These are phyloP conservation scores for Globisporangium megalacanthum DNA, from an alignment of 352 stramenopile species.

Conservation along the genomic window DNA sequence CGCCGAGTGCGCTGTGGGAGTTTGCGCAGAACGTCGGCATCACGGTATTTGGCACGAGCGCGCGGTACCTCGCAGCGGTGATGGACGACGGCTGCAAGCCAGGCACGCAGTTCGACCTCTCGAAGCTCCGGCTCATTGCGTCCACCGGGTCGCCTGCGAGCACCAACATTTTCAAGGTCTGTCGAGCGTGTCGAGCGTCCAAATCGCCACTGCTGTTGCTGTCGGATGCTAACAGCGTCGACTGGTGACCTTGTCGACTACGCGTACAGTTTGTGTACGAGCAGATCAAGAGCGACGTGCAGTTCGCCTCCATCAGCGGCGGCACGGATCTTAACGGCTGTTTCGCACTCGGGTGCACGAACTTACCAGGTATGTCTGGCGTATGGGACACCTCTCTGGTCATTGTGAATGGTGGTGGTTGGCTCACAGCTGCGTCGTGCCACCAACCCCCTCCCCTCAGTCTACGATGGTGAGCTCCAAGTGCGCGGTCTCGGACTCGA, in stretches of 20 bases:
- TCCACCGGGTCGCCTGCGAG: constrained; percentile 70
- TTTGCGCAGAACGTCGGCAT: constrained; percentile 50
- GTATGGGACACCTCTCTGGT: too few species aligned
- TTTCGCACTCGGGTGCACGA: constrained; percentile 69
- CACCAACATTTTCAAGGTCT: constrained; percentile 71
- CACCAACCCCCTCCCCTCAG: constrained; percentile 6
- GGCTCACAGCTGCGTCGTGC: too few species aligned
- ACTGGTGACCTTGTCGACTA: background rate
- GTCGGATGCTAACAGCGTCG: background rate
- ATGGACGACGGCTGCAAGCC: constrained; percentile 65
- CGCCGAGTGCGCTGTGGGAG: constrained; percentile 46
- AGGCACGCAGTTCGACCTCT: constrained; percentile 57
- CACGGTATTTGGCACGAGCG: constrained; percentile 69
- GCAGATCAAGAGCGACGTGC: constrained; percentile 67
- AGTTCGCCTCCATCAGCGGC: constrained; percentile 78
- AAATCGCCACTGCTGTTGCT: background rate
- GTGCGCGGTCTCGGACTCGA: constrained; percentile 75
- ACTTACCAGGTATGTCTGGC: constrained; percentile 47
- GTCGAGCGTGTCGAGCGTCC: background rate
- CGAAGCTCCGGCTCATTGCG: constrained; percentile 56
- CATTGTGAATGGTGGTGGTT: background rate
- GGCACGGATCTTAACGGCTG: constrained; percentile 82
- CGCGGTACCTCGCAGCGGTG: constrained; percentile 66
- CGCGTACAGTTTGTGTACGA: constrained; percentile 55
- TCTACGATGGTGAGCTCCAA: constrained; percentile 77